A percentile compares a stretch with the other conserved stretches of the same genome.
Conservation (phyloP, 129 eudicot genomes). For the Gnaphalium uliginosum region DNA sequence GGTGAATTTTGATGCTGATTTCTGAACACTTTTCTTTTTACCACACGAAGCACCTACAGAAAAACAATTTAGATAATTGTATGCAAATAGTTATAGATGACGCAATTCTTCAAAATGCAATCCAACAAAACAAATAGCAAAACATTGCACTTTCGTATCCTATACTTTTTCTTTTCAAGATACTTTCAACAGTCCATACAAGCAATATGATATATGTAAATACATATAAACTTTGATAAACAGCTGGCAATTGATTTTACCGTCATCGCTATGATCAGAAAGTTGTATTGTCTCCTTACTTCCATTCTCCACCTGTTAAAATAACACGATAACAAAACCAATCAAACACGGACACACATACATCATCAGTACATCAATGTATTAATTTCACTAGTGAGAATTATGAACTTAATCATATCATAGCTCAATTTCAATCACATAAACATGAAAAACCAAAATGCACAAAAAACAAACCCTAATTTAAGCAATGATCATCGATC, state of each 20-base stretch:
- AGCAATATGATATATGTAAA: background rate
- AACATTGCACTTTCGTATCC: background rate
- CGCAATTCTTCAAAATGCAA: conserved; percentile 6
- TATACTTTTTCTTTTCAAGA: background rate
- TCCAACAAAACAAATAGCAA: background rate
- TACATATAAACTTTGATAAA: background rate
- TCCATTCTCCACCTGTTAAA: conserved; percentile 25
- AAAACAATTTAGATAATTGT: conserved; percentile 12
- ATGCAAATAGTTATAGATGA: conserved; percentile 7
- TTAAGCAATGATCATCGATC: background rate
- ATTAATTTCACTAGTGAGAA: background rate
- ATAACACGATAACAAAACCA: conserved; percentile 14
- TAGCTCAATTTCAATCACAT: background rate
- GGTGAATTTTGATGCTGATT: conserved; percentile 42
- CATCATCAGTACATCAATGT: conserved; percentile 9
- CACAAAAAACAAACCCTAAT: conserved; percentile 17
- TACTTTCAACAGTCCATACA: background rate
- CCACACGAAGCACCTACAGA: conserved; percentile 48
- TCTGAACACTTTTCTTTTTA: conserved; percentile 34
- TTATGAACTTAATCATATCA: background rate
- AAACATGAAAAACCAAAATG: background rate
- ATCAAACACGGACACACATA: conserved; percentile 19
- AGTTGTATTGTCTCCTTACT: conserved; percentile 33
- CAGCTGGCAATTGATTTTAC: conserved; percentile 15
- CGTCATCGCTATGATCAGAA: conserved; percentile 36